Evolutionary conservation across 148 eudicot species (phyloP).

Genomic region (Chenopodium album): DNA sequence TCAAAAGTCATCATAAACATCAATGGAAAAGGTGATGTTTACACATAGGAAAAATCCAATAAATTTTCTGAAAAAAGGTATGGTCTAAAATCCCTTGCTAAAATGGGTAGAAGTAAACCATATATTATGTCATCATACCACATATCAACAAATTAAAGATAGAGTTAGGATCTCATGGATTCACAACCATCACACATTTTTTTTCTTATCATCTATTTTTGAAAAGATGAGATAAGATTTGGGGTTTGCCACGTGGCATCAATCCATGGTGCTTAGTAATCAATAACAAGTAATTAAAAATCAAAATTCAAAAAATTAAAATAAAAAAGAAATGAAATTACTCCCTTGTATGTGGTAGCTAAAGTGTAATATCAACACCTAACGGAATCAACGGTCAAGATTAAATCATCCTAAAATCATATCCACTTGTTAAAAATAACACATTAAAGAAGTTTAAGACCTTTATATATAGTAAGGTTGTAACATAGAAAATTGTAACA

Average conservation of each 20-base stretch:
- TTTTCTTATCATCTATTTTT: constrained; percentile 6
- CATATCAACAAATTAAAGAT: background rate
- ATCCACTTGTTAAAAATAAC: constrained; percentile 2
- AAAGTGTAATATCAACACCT: constrained; percentile 23
- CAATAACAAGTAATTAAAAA: constrained; percentile 13
- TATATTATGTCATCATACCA: background rate
- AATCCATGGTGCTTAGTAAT: constrained; percentile 18
- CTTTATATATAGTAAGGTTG: constrained; percentile 33
- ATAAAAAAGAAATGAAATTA: background rate
- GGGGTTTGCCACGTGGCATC: constrained; percentile 35
- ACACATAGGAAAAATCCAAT: background rate
- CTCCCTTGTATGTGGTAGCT: background rate
- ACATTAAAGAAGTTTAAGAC: background rate
- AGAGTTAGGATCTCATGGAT: background rate
- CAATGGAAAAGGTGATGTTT: background rate
- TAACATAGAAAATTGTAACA: constrained; percentile 5
- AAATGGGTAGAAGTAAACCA: background rate
- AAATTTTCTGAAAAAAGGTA: background rate
- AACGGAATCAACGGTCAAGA: constrained; percentile 33
- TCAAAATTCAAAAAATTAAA: background rate
- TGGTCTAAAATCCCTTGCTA: background rate
- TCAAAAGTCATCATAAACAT: too few relatives aligned
- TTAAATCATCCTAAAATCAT: constrained; percentile 15
- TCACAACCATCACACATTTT: constrained; percentile 17
- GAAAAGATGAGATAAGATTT: constrained; percentile 38